Evolutionary conservation across 129 eudicot genomes (phyloP).

Genomic region (Artemisia tridentata): DNA sequence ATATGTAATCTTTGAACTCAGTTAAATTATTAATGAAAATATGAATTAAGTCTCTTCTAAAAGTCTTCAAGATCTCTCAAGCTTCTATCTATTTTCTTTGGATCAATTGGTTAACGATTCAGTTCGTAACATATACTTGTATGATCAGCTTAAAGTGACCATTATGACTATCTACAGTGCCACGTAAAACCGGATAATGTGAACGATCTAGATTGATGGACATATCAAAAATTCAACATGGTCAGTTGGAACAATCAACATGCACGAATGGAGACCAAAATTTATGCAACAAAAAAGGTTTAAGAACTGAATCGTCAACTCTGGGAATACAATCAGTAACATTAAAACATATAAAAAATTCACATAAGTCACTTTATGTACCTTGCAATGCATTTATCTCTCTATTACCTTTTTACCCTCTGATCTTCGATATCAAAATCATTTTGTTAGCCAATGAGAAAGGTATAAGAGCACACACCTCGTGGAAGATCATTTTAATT

Average conservation of each 20-base stretch:
- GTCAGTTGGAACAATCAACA: neutral
- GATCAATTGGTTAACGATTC: too few relatives aligned
- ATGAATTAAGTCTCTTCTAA: too few relatives aligned
- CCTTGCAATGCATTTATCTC: conserved; percentile 9
- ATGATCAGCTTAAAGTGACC: too few relatives aligned
- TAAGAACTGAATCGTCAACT: neutral
- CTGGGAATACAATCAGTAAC: neutral
- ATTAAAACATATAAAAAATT: neutral
- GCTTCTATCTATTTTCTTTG: too few relatives aligned
- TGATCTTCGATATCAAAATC: neutral
- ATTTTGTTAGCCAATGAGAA: neutral
- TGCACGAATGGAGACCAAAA: neutral
- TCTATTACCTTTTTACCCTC: neutral
- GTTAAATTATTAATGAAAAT: too few relatives aligned
- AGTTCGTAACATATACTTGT: too few relatives aligned
- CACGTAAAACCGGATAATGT: too few relatives aligned
- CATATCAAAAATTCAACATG: neutral
- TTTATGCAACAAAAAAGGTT: neutral
- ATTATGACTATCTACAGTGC: too few relatives aligned
- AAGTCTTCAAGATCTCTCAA: too few relatives aligned
- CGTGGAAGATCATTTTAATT: conserved; percentile 23
- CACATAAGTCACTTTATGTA: conserved; percentile 6
- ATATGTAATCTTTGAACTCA: too few relatives aligned
- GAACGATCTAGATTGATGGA: too few relatives aligned
- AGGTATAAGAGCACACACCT: neutral